Conservation (phyloP, 345 rosid species). For the Jatropha curcas region DNA sequence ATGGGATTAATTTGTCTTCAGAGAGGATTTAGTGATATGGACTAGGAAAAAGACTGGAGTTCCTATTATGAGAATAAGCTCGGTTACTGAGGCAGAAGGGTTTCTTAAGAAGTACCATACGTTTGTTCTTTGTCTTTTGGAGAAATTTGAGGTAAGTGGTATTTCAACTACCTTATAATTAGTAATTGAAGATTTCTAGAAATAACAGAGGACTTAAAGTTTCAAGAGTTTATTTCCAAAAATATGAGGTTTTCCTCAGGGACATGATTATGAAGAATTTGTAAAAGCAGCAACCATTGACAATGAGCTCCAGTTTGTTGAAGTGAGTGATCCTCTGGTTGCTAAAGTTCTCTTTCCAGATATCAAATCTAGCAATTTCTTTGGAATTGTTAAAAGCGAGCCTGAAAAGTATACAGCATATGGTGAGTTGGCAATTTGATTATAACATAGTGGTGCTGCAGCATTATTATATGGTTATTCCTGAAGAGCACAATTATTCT, state of each 20-base stretch:
- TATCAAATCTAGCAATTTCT: constrained; percentile 38
- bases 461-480: not conserved
- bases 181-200: not conserved
- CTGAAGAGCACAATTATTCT: not conserved
- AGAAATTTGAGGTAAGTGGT: constrained; percentile 64
- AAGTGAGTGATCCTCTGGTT: constrained; percentile 40
- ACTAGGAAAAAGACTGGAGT: constrained; percentile 76
- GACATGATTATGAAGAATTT: constrained; percentile 62
- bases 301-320: constrained; percentile 74
- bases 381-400: constrained; percentile 80
- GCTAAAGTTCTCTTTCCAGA: constrained; percentile 68
- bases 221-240: not conserved
- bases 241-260: constrained; percentile 40
- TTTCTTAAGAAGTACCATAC: constrained; percentile 52
- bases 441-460: not conserved
- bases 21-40: constrained; percentile 82
- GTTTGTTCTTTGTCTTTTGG: constrained; percentile 60
- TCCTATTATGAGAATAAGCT: constrained; percentile 53
- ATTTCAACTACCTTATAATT: not conserved
- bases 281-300: constrained; percentile 62
- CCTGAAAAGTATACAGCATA: constrained; percentile 67
- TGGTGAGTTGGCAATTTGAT: constrained; percentile 48
- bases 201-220: not conserved
- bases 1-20: constrained; percentile 32
- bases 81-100: constrained; percentile 57